A percentile compares a stretch with the other conserved stretches of the same genome.
These are phyloP conservation scores for Gomphus bonarii DNA, from an alignment of 1,284 basidiomycete species.

Conservation along the genomic window DNA sequence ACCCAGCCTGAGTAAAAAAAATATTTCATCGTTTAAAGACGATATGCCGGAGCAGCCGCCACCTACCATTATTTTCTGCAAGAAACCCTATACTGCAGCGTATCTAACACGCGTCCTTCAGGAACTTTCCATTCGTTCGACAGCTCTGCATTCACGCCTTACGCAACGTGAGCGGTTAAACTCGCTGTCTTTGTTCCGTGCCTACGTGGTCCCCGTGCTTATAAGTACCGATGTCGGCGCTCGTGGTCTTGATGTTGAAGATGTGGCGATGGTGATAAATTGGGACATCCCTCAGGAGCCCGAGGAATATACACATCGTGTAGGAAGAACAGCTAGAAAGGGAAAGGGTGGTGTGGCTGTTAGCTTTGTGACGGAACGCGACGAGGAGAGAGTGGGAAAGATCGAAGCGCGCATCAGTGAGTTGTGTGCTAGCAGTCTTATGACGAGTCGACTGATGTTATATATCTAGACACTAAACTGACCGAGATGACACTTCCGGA, in stretches of 20 bases:
- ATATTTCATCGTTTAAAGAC: conserved; percentile 34
- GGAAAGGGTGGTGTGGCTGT: conserved; percentile 84
- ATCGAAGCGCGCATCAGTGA: conserved; percentile 85
- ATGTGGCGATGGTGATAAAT: conserved; percentile 91
- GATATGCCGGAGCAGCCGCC: conserved; percentile 59
- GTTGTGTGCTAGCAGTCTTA: conserved; percentile 19
- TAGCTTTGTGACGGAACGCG: conserved; percentile 90
- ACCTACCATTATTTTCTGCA: conserved; percentile 93
- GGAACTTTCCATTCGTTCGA: conserved; percentile 72
- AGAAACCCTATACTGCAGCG: conserved; percentile 79
- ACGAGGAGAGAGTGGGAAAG: conserved; percentile 74
- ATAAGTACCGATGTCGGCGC: conserved; percentile 94
- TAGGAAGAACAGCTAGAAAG: conserved; percentile 88
- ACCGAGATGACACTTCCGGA: conserved; percentile 72
- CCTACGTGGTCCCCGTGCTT: conserved; percentile 82
- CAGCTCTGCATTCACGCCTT: conserved; percentile 88
- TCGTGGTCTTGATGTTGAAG: conserved; percentile 89
- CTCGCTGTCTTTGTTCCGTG: conserved; percentile 82
- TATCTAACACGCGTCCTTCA: conserved; percentile 79
- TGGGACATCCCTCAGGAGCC: conserved; percentile 86
- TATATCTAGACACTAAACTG: conserved; percentile 54
- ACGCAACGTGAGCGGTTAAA: conserved; percentile 82
- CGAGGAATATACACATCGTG: conserved; percentile 74
- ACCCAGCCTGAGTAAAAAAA: conserved; percentile 19
- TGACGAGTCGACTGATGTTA: background rate